These are phyloP conservation scores for Penicillium sp. DNA, from an alignment of 2,329 filamentous ascomycete genomes.

Conservation along the genomic window DNA sequence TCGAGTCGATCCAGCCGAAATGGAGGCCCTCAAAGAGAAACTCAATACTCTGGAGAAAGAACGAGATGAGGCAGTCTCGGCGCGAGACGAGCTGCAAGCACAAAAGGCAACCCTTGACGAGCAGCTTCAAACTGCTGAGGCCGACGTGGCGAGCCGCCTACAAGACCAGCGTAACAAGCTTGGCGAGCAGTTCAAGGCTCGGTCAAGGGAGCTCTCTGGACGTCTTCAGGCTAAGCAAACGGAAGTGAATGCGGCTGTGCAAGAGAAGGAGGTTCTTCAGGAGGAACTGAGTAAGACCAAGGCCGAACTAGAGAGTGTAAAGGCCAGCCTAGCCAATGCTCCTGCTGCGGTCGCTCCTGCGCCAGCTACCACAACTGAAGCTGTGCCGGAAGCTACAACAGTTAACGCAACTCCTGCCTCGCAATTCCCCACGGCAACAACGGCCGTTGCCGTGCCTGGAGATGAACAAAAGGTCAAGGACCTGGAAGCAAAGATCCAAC, in stretches of 20 bases:
- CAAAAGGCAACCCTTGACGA: slow-evolving; percentile 50
- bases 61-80: slow-evolving; percentile 61
- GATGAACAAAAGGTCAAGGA: slow-evolving; percentile 60
- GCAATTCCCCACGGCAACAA: slow-evolving; percentile 30
- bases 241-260: slow-evolving; percentile 48
- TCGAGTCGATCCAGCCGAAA: slow-evolving; percentile 87
- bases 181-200: slow-evolving; percentile 54
- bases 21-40: slow-evolving; percentile 83
- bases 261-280: slow-evolving; percentile 70
- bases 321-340: slow-evolving; percentile 50
- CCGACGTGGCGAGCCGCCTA: slow-evolving; percentile 35
- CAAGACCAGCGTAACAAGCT: slow-evolving; percentile 50
- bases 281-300: slow-evolving; percentile 64
- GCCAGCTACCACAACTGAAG: background rate
- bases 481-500: slow-evolving; percentile 61
- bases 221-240: slow-evolving; percentile 57
- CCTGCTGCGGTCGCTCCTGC: slow-evolving; percentile 14
- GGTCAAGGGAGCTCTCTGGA: slow-evolving; percentile 63
- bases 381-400: slow-evolving; percentile 47
- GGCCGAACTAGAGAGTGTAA: slow-evolving; percentile 54
- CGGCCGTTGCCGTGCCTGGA: slow-evolving; percentile 22
- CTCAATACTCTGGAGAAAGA: slow-evolving; percentile 67
- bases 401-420: slow-evolving; percentile 33
- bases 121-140: slow-evolving; percentile 48
- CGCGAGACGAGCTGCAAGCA: slow-evolving; percentile 62